phyloP scores from a whole-genome alignment of 768 basidiomycete species.

The Thelephora ganbajun region DNA sequence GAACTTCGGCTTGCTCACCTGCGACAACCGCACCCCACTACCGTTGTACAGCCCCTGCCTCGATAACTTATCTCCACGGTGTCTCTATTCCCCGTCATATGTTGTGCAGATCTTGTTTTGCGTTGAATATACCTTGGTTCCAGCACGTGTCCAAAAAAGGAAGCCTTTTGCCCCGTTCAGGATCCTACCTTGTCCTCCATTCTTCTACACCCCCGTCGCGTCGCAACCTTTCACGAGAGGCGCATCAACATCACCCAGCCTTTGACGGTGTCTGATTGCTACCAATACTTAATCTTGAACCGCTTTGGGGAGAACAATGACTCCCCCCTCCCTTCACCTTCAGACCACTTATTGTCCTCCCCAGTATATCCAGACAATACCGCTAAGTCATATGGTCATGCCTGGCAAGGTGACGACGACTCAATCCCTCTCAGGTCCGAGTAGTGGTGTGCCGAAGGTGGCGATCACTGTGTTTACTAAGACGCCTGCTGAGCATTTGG shows the following conservation, averaged over 20 bases:
- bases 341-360: not conserved
- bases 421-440: not conserved
- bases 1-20: not conserved
- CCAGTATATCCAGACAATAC: not conserved
- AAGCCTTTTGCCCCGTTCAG: not conserved
- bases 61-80: not conserved
- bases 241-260: too few species aligned
- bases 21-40: not conserved
- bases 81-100: not conserved
- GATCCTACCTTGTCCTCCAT: too few species aligned
- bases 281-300: not conserved
- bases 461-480: not conserved
- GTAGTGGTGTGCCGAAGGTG: not conserved
- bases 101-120: not conserved
- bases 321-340: not conserved
- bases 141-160: not conserved
- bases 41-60: not conserved
- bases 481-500: not conserved
- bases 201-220: too few species aligned
- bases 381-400: not conserved
- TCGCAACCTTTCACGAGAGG: too few species aligned
- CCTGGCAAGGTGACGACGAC: not conserved
- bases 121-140: not conserved
- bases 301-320: not conserved
- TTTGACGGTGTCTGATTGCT: too few species aligned